Percentiles rank a stretch among this genome's conserved stretches.
These are phyloP conservation scores for Daldinia decipiens DNA, from an alignment of 495 filamentous ascomycete genomes.

Conservation along the genomic window DNA sequence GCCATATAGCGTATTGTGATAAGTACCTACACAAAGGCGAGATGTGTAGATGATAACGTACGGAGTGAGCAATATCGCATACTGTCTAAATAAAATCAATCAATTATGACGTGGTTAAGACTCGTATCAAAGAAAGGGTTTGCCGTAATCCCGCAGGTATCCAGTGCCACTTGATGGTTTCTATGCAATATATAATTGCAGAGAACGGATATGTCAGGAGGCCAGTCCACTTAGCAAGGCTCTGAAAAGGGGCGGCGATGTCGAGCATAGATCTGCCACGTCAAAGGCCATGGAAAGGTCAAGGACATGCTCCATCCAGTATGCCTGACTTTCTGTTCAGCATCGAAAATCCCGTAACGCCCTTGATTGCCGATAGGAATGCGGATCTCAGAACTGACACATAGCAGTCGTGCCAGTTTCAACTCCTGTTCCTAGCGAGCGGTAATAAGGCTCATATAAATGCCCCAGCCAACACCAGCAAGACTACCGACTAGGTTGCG, in stretches of 20 bases:
- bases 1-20: not conserved
- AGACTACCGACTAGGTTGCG: conserved; percentile 80
- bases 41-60: not conserved
- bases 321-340: not conserved
- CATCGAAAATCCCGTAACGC: not conserved
- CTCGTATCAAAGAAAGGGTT: not conserved
- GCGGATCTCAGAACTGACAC: not conserved
- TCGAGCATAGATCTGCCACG: not conserved
- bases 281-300: not conserved
- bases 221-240: not conserved
- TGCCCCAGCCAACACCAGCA: conserved; percentile 85
- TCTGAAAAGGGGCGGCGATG: not conserved
- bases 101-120: not conserved
- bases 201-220: not conserved
- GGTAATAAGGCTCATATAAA: conserved; percentile 82
- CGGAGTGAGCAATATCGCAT: not conserved
- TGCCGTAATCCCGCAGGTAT: no score
- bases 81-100: not conserved
- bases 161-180: not conserved
- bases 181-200: not conserved
- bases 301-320: not conserved
- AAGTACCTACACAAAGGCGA: not conserved
- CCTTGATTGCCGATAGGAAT: not conserved
- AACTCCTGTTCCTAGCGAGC: conserved; percentile 39
- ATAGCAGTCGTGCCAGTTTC: not conserved